Percentiles rank a stretch among this genome's conserved stretches.
These are phyloP conservation scores for Boletellus dicymbophilus DNA, from an alignment of 1,284 basidiomycete species.

Conservation along the genomic window DNA sequence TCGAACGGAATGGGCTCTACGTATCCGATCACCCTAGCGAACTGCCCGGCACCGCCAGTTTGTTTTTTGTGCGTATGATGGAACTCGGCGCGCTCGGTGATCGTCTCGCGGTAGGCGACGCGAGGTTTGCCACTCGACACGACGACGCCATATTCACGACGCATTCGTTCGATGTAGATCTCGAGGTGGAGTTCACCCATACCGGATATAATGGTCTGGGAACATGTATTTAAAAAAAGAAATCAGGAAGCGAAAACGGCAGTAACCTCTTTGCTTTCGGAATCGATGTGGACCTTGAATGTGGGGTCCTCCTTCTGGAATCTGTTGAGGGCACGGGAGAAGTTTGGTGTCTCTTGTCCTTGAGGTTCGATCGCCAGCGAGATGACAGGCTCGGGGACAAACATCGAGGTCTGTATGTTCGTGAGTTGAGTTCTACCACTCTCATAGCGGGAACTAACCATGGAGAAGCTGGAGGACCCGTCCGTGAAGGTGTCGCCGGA, in stretches of 20 bases:
- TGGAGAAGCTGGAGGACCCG: constrained; percentile 83
- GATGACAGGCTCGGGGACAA: constrained; percentile 98
- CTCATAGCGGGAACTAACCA: constrained; percentile 56
- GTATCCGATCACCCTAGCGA: constrained; percentile 89
- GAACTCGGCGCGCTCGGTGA: constrained; percentile 83
- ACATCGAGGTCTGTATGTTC: constrained; percentile 88
- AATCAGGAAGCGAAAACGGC: background rate
- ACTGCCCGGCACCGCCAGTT: constrained; percentile 97
- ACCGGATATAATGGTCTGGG: constrained; percentile 97
- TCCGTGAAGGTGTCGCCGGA: constrained; percentile 99
- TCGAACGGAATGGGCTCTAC: constrained; percentile 91
- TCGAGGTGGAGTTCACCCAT: constrained; percentile 99
- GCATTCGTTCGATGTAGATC: constrained; percentile 99
- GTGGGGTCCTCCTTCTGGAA: constrained; percentile 99
- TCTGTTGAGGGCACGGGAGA: constrained; percentile 94
- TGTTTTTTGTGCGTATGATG: constrained; percentile 99
- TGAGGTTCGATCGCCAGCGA: constrained; percentile 93
- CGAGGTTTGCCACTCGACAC: constrained; percentile 96
- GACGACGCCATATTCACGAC: constrained; percentile 94
- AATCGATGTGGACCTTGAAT: constrained; percentile 96
- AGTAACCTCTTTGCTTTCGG: constrained; percentile 87
- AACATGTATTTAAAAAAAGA: constrained; percentile 3
- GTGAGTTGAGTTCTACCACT: constrained; percentile 1
- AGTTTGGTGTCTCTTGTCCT: constrained; percentile 93
- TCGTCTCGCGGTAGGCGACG: constrained; percentile 96